Evolutionary conservation across 257 asterid species (phyloP).

Genomic region (Solanum bukasovii): DNA sequence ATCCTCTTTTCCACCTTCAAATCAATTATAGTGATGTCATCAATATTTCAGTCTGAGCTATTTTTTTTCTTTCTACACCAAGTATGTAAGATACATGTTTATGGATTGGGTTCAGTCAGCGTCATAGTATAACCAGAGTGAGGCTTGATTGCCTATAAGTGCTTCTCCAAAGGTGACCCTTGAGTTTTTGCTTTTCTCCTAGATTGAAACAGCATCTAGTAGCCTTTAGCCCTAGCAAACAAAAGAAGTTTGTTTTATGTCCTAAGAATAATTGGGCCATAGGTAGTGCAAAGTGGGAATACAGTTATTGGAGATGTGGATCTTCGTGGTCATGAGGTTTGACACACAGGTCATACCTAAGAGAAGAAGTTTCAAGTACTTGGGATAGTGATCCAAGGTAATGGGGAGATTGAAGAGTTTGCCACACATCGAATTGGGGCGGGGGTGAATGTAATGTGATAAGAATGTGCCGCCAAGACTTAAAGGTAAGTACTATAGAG

Average conservation of each 20-base stretch:
- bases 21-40: background rate
- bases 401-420: background rate
- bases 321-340: background rate
- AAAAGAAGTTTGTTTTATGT: background rate
- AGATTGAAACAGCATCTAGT: background rate
- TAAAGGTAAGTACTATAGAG: background rate
- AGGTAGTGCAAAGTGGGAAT: background rate
- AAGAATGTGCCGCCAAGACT: background rate
- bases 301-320: background rate
- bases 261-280: background rate
- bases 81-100: background rate
- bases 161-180: background rate
- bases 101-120: background rate
- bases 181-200: background rate
- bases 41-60: background rate
- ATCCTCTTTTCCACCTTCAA: background rate
- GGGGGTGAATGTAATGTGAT: background rate
- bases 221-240: background rate
- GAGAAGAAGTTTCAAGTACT: background rate
- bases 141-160: background rate
- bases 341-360: background rate
- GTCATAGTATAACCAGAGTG: background rate
- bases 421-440: background rate
- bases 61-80: background rate
- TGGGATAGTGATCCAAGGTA: background rate